phyloP scores from a whole-genome alignment of 129 eudicot genomes.

The Arctium minus region DNA sequence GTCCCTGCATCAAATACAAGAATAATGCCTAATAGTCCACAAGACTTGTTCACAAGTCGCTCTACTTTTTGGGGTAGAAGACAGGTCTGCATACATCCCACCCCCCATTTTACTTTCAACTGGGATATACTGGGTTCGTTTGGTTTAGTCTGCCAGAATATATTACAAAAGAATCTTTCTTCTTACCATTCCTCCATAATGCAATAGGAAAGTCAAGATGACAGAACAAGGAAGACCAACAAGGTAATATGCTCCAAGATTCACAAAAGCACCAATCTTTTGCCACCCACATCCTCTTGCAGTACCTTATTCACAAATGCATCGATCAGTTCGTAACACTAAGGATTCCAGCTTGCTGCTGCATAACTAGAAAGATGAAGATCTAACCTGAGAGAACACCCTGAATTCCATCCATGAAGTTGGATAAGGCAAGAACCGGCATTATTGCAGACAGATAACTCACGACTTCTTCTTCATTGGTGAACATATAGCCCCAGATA shows the following conservation, averaged over 20 bases:
- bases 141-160: background rate
- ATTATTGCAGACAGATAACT: slow-evolving; percentile 22
- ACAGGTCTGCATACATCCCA: background rate
- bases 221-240: slow-evolving; percentile 43
- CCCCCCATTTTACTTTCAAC: background rate
- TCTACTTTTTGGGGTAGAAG: background rate
- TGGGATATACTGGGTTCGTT: background rate
- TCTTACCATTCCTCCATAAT: slow-evolving; percentile 43
- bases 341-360: background rate
- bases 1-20: slow-evolving; percentile 28
- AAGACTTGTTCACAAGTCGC: background rate
- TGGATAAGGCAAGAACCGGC: slow-evolving; percentile 43
- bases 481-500: slow-evolving; percentile 37
- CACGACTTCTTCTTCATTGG: slow-evolving; percentile 47
- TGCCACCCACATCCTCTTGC: slow-evolving; percentile 65
- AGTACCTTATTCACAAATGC: slow-evolving; percentile 19
- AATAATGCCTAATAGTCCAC: background rate
- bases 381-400: slow-evolving; percentile 46
- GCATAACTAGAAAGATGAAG: background rate
- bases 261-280: slow-evolving; percentile 48
- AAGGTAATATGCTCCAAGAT: slow-evolving; percentile 48
- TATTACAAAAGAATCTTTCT: background rate
- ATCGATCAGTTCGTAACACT: background rate
- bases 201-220: slow-evolving; percentile 35
- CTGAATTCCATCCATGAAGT: slow-evolving; percentile 46